Percentiles rank a stretch among this genome's conserved stretches.
These are phyloP conservation scores for Acanthamoeba sp. DNA, from an alignment of 208 protist genomes.

Conservation along the genomic window DNA sequence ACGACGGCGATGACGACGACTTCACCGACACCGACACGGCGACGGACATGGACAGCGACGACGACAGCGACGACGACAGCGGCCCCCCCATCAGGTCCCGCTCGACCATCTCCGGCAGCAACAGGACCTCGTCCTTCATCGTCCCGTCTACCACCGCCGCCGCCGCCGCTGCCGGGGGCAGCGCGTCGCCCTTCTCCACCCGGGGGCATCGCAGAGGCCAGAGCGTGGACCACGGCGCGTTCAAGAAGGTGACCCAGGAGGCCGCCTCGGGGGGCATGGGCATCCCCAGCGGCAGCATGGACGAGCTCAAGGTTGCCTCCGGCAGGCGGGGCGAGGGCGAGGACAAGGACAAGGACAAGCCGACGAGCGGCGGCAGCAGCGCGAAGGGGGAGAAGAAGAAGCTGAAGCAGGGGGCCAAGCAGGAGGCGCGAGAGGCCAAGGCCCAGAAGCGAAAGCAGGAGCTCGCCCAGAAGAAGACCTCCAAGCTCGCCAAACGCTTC, in stretches of 20 bases:
- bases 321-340: not conserved
- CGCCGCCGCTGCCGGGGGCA: not conserved
- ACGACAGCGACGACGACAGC: not conserved
- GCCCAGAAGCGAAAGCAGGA: slow-evolving; percentile 1
- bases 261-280: not conserved
- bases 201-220: not conserved
- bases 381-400: not conserved
- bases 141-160: not conserved
- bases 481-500: slow-evolving; percentile 42
- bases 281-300: not conserved
- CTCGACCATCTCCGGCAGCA: not conserved
- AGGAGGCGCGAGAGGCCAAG: slow-evolving; percentile 4
- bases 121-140: not conserved
- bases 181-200: slow-evolving; percentile 24
- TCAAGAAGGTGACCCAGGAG: not conserved
- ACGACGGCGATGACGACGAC: not conserved
- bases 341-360: not conserved
- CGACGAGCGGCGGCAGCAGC: not conserved
- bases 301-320: not conserved
- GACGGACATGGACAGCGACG: too few relatives aligned
- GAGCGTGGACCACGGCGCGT: slow-evolving; percentile 10
- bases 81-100: not conserved
- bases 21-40: not conserved
- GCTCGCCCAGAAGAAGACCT: not conserved
- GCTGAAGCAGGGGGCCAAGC: not conserved